Evolutionary conservation across 805 yeast species (phyloP).

Genomic region (Candida xiaguanensis): DNA sequence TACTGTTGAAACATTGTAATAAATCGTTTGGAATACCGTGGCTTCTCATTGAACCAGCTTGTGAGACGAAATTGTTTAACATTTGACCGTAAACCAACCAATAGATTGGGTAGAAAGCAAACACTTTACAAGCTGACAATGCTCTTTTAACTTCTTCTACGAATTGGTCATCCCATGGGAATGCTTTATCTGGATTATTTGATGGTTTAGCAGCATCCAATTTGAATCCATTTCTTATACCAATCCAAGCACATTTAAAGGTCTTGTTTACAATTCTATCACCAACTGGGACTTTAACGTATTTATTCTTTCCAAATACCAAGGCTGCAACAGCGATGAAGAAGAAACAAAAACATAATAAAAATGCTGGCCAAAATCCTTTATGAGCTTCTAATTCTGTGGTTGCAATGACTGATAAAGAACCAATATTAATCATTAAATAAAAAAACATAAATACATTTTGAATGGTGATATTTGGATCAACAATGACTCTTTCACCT

Average conservation of each 20-base stretch:
- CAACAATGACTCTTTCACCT: slow-evolving; percentile 44
- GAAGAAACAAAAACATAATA: slow-evolving; percentile 63
- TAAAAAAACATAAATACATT: slow-evolving; percentile 74
- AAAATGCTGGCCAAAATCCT: slow-evolving; percentile 74
- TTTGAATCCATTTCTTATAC: slow-evolving; percentile 45
- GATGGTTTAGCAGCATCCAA: slow-evolving; percentile 59
- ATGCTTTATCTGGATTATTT: slow-evolving; percentile 41
- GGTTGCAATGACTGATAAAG: slow-evolving; percentile 72
- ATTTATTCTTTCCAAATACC: slow-evolving; percentile 50
- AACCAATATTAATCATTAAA: slow-evolving; percentile 72
- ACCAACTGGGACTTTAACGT: slow-evolving; percentile 57
- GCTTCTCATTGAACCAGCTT: slow-evolving; percentile 68
- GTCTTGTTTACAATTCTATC: slow-evolving; percentile 58
- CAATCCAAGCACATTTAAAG: slow-evolving; percentile 41
- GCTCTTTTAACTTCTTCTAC: slow-evolving; percentile 72
- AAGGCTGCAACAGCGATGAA: slow-evolving; percentile 49
- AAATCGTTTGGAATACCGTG: slow-evolving; percentile 82
- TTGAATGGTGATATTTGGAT: slow-evolving; percentile 69
- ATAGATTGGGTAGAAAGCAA: slow-evolving; percentile 65
- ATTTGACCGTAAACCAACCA: slow-evolving; percentile 73
- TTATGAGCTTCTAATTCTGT: slow-evolving; percentile 63
- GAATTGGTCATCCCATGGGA: slow-evolving; percentile 63
- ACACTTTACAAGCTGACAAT: slow-evolving; percentile 68
- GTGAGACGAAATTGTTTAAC: slow-evolving; percentile 68
- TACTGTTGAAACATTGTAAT: slow-evolving; percentile 70